Percentiles rank a stretch among this genome's conserved stretches.
These are phyloP conservation scores for Galeopsis tetrahit DNA, from an alignment of 257 asterid genomes.

Conservation along the genomic window DNA sequence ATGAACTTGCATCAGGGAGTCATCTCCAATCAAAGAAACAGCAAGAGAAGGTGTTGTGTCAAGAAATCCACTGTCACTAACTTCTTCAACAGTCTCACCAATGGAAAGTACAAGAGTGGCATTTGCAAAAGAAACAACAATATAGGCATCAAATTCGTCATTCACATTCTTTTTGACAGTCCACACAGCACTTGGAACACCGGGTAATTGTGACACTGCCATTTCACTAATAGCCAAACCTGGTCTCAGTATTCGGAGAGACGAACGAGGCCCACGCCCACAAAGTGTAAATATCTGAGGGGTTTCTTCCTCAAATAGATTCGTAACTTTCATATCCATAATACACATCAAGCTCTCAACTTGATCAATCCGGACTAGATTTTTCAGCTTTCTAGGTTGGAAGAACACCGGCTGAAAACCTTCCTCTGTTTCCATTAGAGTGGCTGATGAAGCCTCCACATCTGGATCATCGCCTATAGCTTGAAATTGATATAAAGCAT, in stretches of 20 bases:
- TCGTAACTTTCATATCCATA: slow-evolving; percentile 90
- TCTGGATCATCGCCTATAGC: slow-evolving; percentile 96
- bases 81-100: slow-evolving; percentile 99
- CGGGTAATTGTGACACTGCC: slow-evolving; percentile 99
- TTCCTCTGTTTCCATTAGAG: slow-evolving; percentile 96
- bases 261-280: slow-evolving; percentile 97
- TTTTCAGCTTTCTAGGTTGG: slow-evolving; percentile 94
- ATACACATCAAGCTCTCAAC: slow-evolving; percentile 95
- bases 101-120: slow-evolving; percentile 99
- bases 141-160: slow-evolving; percentile 98
- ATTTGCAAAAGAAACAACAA: slow-evolving; percentile 96
- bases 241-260: slow-evolving; percentile 82
- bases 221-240: slow-evolving; percentile 99
- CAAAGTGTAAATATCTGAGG: slow-evolving; percentile 93
- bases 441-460: slow-evolving; percentile 91
- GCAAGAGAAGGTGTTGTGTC: slow-evolving; percentile 97
- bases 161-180: slow-evolving; percentile 89
- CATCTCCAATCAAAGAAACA: slow-evolving; percentile 97
- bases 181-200: slow-evolving; percentile 99
- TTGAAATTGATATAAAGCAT: slow-evolving; percentile 95
- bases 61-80: slow-evolving; percentile 97
- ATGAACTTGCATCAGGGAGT: slow-evolving; percentile 98
- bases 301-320: slow-evolving; percentile 95
- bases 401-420: slow-evolving; percentile 98
- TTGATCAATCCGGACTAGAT: slow-evolving; percentile 89